A percentile compares a stretch with the other conserved stretches of the same genome.
Evolutionary conservation across 2,329 filamentous ascomycete species (phyloP).

Genomic region (Hypocrella siamensis): DNA sequence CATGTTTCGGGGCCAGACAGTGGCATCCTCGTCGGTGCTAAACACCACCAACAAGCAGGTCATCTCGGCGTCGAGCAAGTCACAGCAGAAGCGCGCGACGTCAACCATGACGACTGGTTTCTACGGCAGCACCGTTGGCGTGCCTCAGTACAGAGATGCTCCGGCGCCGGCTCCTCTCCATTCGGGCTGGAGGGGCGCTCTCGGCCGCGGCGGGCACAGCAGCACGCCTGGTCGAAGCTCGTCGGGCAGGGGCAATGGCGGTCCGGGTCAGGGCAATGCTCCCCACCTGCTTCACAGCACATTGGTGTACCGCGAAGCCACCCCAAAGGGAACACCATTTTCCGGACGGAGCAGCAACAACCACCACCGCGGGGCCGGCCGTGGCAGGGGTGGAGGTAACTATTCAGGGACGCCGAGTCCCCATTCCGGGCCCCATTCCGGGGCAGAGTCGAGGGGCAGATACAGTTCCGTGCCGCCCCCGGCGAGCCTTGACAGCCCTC

Average conservation of each 20-base stretch:
- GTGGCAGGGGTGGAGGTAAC: slow-evolving; percentile 16
- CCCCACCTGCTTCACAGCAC: slow-evolving; percentile 34
- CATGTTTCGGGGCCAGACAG: slow-evolving; percentile 85
- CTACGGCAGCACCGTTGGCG: slow-evolving; percentile 40
- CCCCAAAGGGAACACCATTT: slow-evolving; percentile 12
- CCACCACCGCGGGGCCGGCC: slow-evolving; percentile 12
- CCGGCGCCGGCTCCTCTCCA: slow-evolving; percentile 36
- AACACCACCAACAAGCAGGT: slow-evolving; percentile 77
- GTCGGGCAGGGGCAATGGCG: slow-evolving; percentile 21
- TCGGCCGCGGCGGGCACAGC: slow-evolving; percentile 28
- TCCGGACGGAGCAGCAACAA: slow-evolving; percentile 12
- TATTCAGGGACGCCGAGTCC: slow-evolving; percentile 9
- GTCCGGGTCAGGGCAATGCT: slow-evolving; percentile 17
- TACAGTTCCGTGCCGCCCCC: slow-evolving; percentile 49
- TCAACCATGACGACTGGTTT: slow-evolving; percentile 34
- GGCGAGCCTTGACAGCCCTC: slow-evolving; percentile 31
- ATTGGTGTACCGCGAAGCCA: slow-evolving; percentile 34
- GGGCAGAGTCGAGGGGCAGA: slow-evolving; percentile 10
- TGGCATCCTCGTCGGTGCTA: slow-evolving; percentile 72
- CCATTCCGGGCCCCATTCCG: slow-evolving; percentile 4
- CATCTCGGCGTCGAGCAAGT: slow-evolving; percentile 43
- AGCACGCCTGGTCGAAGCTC: slow-evolving; percentile 18
- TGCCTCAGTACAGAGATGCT: slow-evolving; percentile 46
- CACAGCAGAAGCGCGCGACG: slow-evolving; percentile 33
- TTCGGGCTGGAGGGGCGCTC: slow-evolving; percentile 40